Percentiles rank a stretch among this genome's conserved stretches.
phyloP scores from a whole-genome alignment of 768 basidiomycete species.

The Pulveroboletus frians region DNA sequence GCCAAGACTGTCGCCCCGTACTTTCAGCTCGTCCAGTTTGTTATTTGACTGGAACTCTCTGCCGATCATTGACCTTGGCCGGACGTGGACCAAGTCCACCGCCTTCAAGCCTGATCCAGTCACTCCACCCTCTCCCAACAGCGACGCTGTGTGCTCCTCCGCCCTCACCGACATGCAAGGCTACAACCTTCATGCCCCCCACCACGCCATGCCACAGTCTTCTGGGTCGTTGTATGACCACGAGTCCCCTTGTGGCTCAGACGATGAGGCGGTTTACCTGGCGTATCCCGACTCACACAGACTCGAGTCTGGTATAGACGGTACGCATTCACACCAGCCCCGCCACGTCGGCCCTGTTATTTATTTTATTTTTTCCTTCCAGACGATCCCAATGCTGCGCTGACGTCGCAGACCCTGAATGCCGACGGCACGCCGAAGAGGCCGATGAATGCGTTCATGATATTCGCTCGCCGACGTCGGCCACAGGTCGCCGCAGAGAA shows the following conservation, averaged over 20 bases:
- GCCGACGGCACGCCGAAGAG: slow-evolving; percentile 84
- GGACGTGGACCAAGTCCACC: slow-evolving; percentile 6
- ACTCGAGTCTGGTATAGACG: slow-evolving; percentile 43
- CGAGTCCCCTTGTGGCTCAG: slow-evolving; percentile 53
- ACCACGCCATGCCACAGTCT: slow-evolving; percentile 26
- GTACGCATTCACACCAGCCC: slow-evolving; percentile 26
- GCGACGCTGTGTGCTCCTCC: slow-evolving; percentile 3
- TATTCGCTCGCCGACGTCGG: slow-evolving; percentile 75
- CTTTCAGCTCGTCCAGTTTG: slow-evolving; percentile 27
- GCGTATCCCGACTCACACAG: slow-evolving; percentile 33
- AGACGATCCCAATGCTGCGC: slow-evolving; percentile 41
- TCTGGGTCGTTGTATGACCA: slow-evolving; percentile 36
- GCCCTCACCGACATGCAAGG: slow-evolving; percentile 25
- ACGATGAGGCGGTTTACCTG: slow-evolving; percentile 42
- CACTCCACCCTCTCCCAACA: not conserved
- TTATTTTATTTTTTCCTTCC: slow-evolving; percentile 4
- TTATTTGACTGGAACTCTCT: slow-evolving; percentile 19
- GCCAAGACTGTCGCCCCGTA: slow-evolving; percentile 10
- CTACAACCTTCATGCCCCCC: slow-evolving; percentile 20
- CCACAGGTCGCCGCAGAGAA: slow-evolving; percentile 85
- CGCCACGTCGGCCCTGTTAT: slow-evolving; percentile 7
- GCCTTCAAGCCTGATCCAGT: slow-evolving; percentile 8
- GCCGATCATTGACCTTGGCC: slow-evolving; percentile 27
- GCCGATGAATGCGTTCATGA: slow-evolving; percentile 95
- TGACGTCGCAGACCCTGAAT: slow-evolving; percentile 78